Base-by-base conservation (phyloP, 2,329 filamentous ascomycete species). In the Paraphaeosphaeria sporulosa region DNA sequence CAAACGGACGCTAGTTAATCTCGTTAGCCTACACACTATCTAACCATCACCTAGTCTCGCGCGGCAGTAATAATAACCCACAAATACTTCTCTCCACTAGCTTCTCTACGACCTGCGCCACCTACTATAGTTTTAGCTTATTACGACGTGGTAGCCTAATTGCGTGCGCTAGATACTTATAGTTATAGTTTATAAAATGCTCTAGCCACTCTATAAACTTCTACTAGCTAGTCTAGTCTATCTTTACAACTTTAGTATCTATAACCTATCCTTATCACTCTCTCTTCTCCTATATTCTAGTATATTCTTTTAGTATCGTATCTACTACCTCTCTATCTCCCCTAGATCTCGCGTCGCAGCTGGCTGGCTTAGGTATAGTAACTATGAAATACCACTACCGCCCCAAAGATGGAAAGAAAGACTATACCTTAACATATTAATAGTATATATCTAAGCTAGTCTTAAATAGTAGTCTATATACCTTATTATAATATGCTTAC, bases 1-100 rank as follows among this genome's bases (percentile, higher is more conserved):
- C 43, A 68, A 54, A 38, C 61, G 56, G 19, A 44, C 57, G 13
- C 34, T 38, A 13, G 13, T 38, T 38, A 38, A 38, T 10, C 9
- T 38, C 13, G 13, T 38, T 38, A 3, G 9, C 34, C 34, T 38
- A 5, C 13, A 38, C 9, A 38, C 34, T 38, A 8, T 13, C 13
- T 38, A 38, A 3, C 34, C 9, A 38, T 38, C 13, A 38, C 34
- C 34, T 38, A 12, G 34, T 38, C 34, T 38, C 13, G 13, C 9
- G 13, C 9, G 9, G 34, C 13, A 38, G 34, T 5, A 10, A 5
- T 38, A 38, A 38, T 38, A 38, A 4, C 15, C 9, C 15, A 3
- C 13, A 38, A 38, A 38, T 17, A 38, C 34, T 38, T 10, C 9
- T 38, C 34, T 38, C 9, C 13, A 38, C 34, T 17, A 38, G 34